A percentile compares a stretch with the other conserved stretches of the same genome.
These are phyloP conservation scores for Ajuga chamaepitys DNA, from an alignment of 257 asterid genomes.

Conservation along the genomic window DNA sequence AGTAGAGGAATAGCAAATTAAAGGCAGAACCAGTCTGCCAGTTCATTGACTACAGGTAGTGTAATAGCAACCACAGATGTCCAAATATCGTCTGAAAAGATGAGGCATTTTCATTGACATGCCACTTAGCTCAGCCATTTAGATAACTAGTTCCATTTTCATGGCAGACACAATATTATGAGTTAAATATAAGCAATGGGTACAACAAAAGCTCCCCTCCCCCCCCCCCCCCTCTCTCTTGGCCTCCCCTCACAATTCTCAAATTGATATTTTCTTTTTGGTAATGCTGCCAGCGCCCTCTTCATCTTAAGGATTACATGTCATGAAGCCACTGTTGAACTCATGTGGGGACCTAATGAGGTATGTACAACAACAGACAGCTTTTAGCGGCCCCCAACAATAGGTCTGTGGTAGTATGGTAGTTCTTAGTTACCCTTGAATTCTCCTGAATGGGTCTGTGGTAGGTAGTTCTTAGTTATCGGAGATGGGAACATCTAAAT, in stretches of 20 bases:
- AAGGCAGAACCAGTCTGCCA: neutral
- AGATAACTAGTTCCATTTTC: neutral
- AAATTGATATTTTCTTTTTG: neutral
- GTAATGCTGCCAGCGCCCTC: neutral
- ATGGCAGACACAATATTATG: neutral
- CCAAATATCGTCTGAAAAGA: neutral
- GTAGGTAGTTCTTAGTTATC: neutral
- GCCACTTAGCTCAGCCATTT: neutral
- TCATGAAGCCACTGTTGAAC: neutral
- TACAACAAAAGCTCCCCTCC: neutral
- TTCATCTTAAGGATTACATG: neutral
- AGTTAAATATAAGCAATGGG: constrained; percentile 1
- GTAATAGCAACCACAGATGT: neutral
- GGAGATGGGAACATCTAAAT: neutral
- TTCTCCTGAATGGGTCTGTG: neutral
- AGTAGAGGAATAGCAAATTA: neutral
- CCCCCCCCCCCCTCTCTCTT: neutral
- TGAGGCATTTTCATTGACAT: neutral
- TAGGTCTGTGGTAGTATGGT: neutral
- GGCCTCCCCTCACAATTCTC: neutral
- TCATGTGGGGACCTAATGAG: neutral
- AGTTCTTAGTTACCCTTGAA: neutral
- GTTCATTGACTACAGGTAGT: neutral
- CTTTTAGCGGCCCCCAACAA: neutral
- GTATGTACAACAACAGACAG: neutral